These are phyloP conservation scores for Fraxinus sp. DNA, from an alignment of 305 asterid genomes.

Conservation along the genomic window DNA sequence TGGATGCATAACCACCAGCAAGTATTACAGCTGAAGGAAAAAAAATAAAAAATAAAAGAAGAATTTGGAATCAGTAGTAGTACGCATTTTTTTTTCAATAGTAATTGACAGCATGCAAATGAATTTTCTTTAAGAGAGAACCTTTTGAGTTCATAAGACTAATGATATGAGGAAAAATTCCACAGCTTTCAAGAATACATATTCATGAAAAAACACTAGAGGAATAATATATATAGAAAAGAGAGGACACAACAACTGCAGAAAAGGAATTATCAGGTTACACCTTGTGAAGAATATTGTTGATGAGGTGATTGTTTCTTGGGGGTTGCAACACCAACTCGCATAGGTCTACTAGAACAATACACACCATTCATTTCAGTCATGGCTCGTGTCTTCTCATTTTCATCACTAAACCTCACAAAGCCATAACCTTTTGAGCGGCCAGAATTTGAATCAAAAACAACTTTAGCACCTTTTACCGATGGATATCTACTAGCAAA, in stretches of 20 bases:
- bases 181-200: neutral
- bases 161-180: neutral
- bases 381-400: constrained; percentile 41
- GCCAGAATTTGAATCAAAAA: constrained; percentile 39
- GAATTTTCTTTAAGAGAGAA: neutral
- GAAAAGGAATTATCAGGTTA: constrained; percentile 5
- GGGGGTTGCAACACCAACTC: constrained; percentile 91
- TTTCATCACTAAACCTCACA: constrained; percentile 51
- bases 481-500: constrained; percentile 81
- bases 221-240: neutral
- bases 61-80: neutral
- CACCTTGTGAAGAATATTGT: constrained; percentile 86
- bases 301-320: constrained; percentile 71
- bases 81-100: neutral
- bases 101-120: neutral
- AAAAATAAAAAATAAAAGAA: neutral
- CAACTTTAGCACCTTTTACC: constrained; percentile 46
- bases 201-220: neutral
- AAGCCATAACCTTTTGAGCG: constrained; percentile 49
- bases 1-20: constrained; percentile 74
- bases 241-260: neutral
- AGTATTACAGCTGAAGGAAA: constrained; percentile 54
- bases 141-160: neutral
- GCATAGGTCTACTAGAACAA: constrained; percentile 58
- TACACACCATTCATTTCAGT: constrained; percentile 43